Percentiles rank a stretch among this genome's conserved stretches.
phyloP scores from a whole-genome alignment of 2,329 filamentous ascomycete species.

The Paradendryphiella salina region DNA sequence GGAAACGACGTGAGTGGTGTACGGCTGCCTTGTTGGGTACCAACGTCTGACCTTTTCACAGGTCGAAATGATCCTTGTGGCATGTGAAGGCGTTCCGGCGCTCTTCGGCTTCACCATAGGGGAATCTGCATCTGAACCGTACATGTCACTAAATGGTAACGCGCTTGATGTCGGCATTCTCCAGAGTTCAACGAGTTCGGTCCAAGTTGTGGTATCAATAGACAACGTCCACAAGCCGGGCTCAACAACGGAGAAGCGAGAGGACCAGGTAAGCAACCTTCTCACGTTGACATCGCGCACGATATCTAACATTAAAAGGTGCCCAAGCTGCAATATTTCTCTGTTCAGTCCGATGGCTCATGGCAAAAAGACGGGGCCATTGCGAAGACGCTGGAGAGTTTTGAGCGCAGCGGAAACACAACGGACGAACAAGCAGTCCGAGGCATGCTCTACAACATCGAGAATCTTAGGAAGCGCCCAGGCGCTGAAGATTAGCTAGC shows the following conservation, averaged over 20 bases:
- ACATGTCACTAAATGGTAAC: conserved; percentile 64
- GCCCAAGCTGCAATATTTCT: conserved; percentile 35
- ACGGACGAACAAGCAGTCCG: conserved; percentile 48
- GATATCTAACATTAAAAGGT: conserved; percentile 22
- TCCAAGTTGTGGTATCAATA: conserved; percentile 54
- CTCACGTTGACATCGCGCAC: conserved; percentile 1
- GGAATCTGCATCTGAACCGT: conserved; percentile 46
- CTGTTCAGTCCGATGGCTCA: conserved; percentile 20
- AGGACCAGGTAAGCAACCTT: conserved; percentile 32
- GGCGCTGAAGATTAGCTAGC: conserved; percentile 41
- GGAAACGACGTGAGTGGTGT: conserved; percentile 50
- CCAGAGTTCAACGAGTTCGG: conserved; percentile 7
- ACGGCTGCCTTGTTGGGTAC: background rate
- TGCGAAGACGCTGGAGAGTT: conserved; percentile 22
- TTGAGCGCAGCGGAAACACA: conserved; percentile 17
- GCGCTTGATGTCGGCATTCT: conserved; percentile 60
- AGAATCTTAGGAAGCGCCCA: conserved; percentile 55
- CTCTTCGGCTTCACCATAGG: conserved; percentile 66
- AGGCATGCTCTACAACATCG: conserved; percentile 53
- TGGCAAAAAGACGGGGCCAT: conserved; percentile 31
- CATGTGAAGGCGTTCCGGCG: conserved; percentile 57
- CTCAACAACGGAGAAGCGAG: conserved; percentile 51
- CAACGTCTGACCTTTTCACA: conserved; percentile 16
- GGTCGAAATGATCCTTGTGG: conserved; percentile 44
- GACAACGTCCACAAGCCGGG: conserved; percentile 58